Conservation (phyloP, 139 green algal genomes). For the Haematococcus lacustris region DNA sequence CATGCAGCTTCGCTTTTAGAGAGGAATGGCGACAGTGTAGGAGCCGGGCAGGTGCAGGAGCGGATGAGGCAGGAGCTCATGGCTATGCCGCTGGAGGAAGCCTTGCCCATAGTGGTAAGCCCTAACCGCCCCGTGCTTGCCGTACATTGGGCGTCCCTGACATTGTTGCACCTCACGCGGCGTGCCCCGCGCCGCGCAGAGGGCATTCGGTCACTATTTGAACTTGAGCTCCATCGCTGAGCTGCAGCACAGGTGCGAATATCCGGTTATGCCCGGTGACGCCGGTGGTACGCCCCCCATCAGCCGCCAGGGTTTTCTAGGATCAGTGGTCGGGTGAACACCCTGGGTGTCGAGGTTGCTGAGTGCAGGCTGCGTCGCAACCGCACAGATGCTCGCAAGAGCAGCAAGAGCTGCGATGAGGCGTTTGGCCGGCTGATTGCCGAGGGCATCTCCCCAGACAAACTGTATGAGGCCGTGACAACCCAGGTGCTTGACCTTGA, state of each 20-base stretch:
- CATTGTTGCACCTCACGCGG: too few species aligned
- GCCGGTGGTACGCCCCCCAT: background rate
- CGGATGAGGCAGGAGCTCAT: slow-evolving; percentile 73
- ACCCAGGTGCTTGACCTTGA: slow-evolving; percentile 41
- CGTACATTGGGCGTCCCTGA: background rate
- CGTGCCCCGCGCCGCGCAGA: slow-evolving; percentile 12
- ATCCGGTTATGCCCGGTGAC: background rate
- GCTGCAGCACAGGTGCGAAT: slow-evolving; percentile 64
- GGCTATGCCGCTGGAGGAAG: slow-evolving; percentile 73
- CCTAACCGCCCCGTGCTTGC: background rate
- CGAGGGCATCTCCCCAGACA: slow-evolving; percentile 52
- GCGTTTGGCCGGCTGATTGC: slow-evolving; percentile 59
- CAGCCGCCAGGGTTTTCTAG: background rate
- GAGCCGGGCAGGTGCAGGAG: slow-evolving; percentile 10
- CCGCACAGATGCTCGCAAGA: slow-evolving; percentile 35
- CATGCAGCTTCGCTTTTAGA: slow-evolving; percentile 16
- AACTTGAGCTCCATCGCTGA: slow-evolving; percentile 77
- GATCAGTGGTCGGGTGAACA: too few species aligned
- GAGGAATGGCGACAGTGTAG: slow-evolving; percentile 34
- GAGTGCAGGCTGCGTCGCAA: slow-evolving; percentile 56
- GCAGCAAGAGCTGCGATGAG: slow-evolving; percentile 55
- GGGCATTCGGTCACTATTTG: slow-evolving; percentile 80
- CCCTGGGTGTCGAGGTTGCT: background rate
- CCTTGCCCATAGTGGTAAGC: slow-evolving; percentile 52
- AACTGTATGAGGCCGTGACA: slow-evolving; percentile 61